Evolutionary conservation across 2,329 filamentous ascomycete genomes (phyloP), one percentile per base, ranked within the genome.

Genomic region (Cladophialophora carrionii): DNA sequence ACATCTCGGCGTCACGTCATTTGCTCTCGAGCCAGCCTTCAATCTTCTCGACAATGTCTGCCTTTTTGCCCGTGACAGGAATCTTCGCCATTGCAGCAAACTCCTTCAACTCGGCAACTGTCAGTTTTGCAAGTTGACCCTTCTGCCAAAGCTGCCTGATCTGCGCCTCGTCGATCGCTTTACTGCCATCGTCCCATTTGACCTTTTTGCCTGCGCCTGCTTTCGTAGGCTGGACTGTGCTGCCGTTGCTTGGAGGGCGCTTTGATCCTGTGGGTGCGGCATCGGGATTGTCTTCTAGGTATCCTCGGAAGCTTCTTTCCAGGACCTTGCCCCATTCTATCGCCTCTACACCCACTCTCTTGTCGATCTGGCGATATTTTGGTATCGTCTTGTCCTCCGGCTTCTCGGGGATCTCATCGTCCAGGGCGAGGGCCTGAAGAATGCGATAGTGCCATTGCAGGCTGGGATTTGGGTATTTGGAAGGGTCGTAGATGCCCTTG

Each of bases 371-470:
- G 71, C 86, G 89, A 77, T 89, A 92, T 72, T 90, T 91, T 1
- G 95, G 95, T 14, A 91, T 75, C 0, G 95, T 98, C 69, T 90
- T 88, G 74, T 99, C 95, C 57, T 88, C 85, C 1, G 85, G 82
- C 53, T 84, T 78, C 22, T 90, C 88, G 0, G 93, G 93, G 1
- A 96, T 80, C 70, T 97, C 93, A 75, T 99, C 95, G 41, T 96
- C 93, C 0, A 99, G 82, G 0, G 95, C 95, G 63, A 97, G 84
- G 6, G 91, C 90, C 78, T 99, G 95, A 0, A 99, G 81, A 53
- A 99, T 96, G 67, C 87, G 89, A 81, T 98, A 99, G 79, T 98
- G 95, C 93, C 94, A 99, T 78, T 99, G 95, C 26, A 99, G 82
- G 8, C 90, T 85, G 74, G 93, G 92, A 68, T 99, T 99, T 0